Evolutionary conservation across 139 green algal species (phyloP), one percentile per base, ranked within the genome.

Genomic region (Coelastrella sp.): DNA sequence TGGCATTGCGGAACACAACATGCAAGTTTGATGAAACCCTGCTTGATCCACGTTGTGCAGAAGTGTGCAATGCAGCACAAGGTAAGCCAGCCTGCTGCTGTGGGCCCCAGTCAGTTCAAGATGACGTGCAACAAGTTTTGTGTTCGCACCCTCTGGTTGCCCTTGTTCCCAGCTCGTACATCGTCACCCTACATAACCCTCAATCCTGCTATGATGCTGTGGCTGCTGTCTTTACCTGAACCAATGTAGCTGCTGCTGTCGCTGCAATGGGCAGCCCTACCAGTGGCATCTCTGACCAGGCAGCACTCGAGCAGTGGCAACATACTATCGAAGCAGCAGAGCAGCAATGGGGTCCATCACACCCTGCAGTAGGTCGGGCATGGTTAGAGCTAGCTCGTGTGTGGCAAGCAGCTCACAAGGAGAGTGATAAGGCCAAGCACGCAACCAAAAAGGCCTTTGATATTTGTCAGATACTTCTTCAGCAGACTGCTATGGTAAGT

Each of bases 371-470:
- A 27, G 87, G 78, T 7, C 72, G 87, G 17, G 87, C 87, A 7
- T 91, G 87, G 87, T 68, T 91, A 27, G 87, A 91, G 61, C 79
- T 91, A n/a, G 87, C 87, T 11, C 20, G 78, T 4, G 87, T 81
- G 11, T 80, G 85, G 87, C 87, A 91, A 78, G 78, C 87, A 25
- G 24, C 60, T n/a, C 63, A 85, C 76, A 85, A 87, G 65, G 35
- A 87, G 25, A 87, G 65, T 57, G 87, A 91, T 11, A 35, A 24
- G 9, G 87, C 87, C 7, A 85, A 86, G 49, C 78, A 78, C 27
- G 87, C 87, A 11, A 91, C 87, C 0, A 91, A 91, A 57, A 85
- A 86, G 58, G 87, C 87, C 14, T 91, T 91, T 74, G 87, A 91
- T 63, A 80, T 91, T 20, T 90, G 85, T 57, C 85, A 90, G 73